Evolutionary conservation across 2,329 filamentous ascomycete genomes (phyloP).

Genomic region (Claviceps sp.): DNA sequence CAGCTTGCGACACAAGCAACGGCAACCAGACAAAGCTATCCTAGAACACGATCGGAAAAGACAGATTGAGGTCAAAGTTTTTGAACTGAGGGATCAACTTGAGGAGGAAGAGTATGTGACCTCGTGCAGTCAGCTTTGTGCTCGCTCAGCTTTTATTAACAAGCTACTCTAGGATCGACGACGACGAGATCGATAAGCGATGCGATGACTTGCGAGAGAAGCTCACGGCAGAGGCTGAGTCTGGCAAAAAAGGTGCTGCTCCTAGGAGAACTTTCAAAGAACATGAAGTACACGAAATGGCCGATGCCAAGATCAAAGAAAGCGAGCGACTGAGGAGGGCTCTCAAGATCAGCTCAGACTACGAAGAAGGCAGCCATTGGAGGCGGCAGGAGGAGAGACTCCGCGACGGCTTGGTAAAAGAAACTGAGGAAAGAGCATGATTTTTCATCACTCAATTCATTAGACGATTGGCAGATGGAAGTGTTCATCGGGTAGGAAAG

Average conservation of each 20-base stretch:
- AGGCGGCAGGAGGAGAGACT: conserved; percentile 64
- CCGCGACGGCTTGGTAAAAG: conserved; percentile 29
- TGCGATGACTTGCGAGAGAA: conserved; percentile 30
- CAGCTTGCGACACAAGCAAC: conserved; percentile 57
- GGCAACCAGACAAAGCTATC: conserved; percentile 83
- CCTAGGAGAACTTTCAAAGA: conserved; percentile 55
- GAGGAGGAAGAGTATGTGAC: conserved; percentile 67
- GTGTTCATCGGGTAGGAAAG: neutral
- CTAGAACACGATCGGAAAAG: conserved; percentile 88
- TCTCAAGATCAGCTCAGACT: conserved; percentile 73
- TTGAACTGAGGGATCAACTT: conserved; percentile 79
- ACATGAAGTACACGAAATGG: conserved; percentile 92
- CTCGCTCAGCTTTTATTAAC: conserved; percentile 4
- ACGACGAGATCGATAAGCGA: conserved; percentile 75
- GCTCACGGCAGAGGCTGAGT: conserved; percentile 25
- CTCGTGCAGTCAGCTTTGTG: neutral
- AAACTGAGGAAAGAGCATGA: conserved; percentile 12
- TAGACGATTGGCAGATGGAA: too few species aligned
- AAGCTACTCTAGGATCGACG: conserved; percentile 45
- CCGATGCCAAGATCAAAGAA: conserved; percentile 91
- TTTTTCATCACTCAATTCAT: neutral
- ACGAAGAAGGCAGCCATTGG: conserved; percentile 80
- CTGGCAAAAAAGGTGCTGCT: conserved; percentile 18
- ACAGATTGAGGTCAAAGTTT: conserved; percentile 83
- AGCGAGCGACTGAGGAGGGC: conserved; percentile 78